These are phyloP conservation scores for Bipolaris victoriae DNA, from an alignment of 2,329 filamentous ascomycete species.

Conservation along the genomic window DNA sequence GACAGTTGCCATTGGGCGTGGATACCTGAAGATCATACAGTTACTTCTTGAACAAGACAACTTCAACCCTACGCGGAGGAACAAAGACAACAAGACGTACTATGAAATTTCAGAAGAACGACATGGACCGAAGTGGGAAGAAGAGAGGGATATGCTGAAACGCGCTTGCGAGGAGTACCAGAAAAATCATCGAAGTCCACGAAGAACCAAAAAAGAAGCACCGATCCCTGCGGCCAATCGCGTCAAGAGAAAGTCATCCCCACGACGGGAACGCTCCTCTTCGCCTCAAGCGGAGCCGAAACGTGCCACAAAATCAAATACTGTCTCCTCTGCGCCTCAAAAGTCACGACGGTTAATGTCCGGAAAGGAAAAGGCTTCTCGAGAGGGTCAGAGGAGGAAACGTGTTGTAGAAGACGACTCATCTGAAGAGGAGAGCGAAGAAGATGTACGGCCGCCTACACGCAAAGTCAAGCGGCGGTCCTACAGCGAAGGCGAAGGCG, in stretches of 20 bases:
- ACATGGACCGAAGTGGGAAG: conserved; percentile 85
- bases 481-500: conserved; percentile 45
- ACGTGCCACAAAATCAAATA: conserved; percentile 33
- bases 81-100: conserved; percentile 79
- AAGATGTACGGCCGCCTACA: conserved; percentile 45
- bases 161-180: conserved; percentile 69
- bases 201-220: conserved; percentile 43
- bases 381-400: conserved; percentile 41
- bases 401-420: conserved; percentile 44
- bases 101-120: conserved; percentile 84
- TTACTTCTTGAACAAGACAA: conserved; percentile 76
- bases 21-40: conserved; percentile 82
- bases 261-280: conserved; percentile 42
- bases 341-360: conserved; percentile 46
- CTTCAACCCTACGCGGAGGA: conserved; percentile 80
- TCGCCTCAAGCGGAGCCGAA: conserved; percentile 42
- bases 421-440: conserved; percentile 46
- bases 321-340: conserved; percentile 29
- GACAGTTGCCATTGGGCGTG: conserved; percentile 88
- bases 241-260: conserved; percentile 42
- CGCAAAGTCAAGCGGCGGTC: conserved; percentile 44
- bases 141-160: conserved; percentile 82
- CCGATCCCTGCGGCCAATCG: conserved; percentile 35
- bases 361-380: conserved; percentile 46
- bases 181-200: conserved; percentile 41